Base-by-base conservation (phyloP, 345 rosid genomes). In the Eucalyptus viminalis region DNA sequence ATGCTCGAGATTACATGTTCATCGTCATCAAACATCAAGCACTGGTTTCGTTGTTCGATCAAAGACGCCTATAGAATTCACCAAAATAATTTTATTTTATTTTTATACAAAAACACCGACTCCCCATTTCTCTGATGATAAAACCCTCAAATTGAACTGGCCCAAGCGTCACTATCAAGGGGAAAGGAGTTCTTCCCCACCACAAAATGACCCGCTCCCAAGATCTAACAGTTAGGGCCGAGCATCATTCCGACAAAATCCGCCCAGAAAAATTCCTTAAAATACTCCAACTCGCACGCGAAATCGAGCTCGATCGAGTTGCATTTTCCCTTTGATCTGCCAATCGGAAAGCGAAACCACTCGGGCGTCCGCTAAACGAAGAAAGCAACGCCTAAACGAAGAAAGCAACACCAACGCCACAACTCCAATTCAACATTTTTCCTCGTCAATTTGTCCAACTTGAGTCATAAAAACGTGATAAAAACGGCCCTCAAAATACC, bases 401-500 rank as follows among this genome's bases (percentile, higher is more conserved):
- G 37, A 37, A 37, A 37, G 37, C 37, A 37, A 37, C 37, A 37
- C 80, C 44, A 37, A 49, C 0, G 6, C 51, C 51, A 49, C 6
- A 2, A 14, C 16, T 49, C 51, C 51, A 5, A 49, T 14, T 49
- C 51, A 49, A 49, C 51, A 49, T 49, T 49, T 2, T 2, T 49
- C 16, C 50, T 49, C 3, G 0, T 5, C 6, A 49, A 13, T 49
- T 49, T 49, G 6, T 49, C 15, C 2, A 49, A 49, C 0, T 49
- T 13, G 6, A 49, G 15, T 13, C 50, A 1, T 0, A 49, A 13
- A 49, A 49, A 49, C 0, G 3, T 1, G 16, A 49, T 2, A 0
- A 49, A 13, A 49, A 49, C 6, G 16, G 6, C 50, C 1, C 1
- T 49, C 3, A 49, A 49, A 49, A 49, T 49, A 14, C 6, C 16